These are phyloP conservation scores for Brassica napus DNA, from an alignment of 345 rosid species.

Conservation along the genomic window DNA sequence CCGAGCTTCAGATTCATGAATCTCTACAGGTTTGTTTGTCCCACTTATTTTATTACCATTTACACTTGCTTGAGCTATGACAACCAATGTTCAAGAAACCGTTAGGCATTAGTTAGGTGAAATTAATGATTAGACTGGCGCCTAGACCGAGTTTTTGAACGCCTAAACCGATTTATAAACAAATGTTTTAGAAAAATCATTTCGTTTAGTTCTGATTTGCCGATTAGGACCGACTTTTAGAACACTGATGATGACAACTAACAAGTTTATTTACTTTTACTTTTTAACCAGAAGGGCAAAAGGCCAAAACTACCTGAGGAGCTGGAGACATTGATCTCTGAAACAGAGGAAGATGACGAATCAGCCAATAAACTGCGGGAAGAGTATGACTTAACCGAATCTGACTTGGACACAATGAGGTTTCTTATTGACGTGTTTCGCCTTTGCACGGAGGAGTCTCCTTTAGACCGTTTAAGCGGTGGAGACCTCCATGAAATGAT, in stretches of 20 bases:
- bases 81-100: neutral
- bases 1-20: constrained; percentile 68
- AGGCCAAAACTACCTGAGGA: constrained; percentile 68
- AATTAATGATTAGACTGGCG: too few species aligned
- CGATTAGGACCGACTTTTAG: too few species aligned
- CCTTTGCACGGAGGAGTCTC: constrained; percentile 70
- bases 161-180: too few species aligned
- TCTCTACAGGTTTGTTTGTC: constrained; percentile 72
- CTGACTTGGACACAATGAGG: constrained; percentile 52
- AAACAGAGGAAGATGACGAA: constrained; percentile 37
- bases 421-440: constrained; percentile 68
- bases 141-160: too few species aligned
- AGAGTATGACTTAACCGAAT: constrained; percentile 44
- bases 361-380: constrained; percentile 31
- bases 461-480: constrained; percentile 67
- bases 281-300: constrained; percentile 62
- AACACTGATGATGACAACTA: neutral
- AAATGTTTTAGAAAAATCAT: too few species aligned
- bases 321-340: constrained; percentile 51
- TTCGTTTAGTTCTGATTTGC: too few species aligned
- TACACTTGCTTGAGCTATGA: neutral
- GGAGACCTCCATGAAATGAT: constrained; percentile 55
- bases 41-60: constrained; percentile 1
- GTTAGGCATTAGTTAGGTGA: too few species aligned
- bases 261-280: neutral